Conservation (phyloP, 495 filamentous ascomycete species). For the Saxophila tyrrhenica region DNA sequence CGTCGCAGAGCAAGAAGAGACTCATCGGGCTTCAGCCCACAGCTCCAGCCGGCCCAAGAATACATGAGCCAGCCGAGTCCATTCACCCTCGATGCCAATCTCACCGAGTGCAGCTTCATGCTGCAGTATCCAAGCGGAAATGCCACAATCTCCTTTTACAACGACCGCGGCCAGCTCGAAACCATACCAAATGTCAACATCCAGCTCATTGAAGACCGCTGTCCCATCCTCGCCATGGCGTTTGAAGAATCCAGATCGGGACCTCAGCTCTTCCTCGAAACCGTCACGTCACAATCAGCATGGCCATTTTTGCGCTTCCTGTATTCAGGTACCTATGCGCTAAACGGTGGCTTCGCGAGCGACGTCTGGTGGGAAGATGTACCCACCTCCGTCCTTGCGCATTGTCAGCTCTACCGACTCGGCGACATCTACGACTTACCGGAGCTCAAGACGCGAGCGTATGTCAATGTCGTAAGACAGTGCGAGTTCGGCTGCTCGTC, state of each 20-base stretch:
- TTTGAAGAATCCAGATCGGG: conserved; percentile 25
- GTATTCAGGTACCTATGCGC: conserved; percentile 23
- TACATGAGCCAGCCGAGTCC: no score
- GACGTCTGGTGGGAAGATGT: conserved; percentile 3
- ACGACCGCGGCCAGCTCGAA: conserved; percentile 13
- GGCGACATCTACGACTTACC: conserved; percentile 22
- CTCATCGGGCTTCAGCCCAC: no score
- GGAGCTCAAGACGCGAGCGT: conserved; percentile 19
- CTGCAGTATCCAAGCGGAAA: conserved; percentile 9
- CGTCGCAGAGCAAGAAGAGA: no score
- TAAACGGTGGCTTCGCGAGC: background rate
- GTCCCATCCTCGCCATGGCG: conserved; percentile 21
- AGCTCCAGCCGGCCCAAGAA: no score
- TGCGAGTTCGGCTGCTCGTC: conserved; percentile 22
- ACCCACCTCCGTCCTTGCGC: conserved; percentile 20
- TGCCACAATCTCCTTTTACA: conserved; percentile 18
- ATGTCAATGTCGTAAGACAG: conserved; percentile 22
- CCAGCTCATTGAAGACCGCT: conserved; percentile 13
- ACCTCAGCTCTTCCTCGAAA: conserved; percentile 15
- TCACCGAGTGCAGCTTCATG: background rate
- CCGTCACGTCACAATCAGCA: conserved; percentile 2
- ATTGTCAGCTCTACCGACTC: conserved; percentile 25
- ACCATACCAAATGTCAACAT: conserved; percentile 18
- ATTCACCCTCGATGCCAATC: no score
- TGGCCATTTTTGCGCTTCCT: conserved; percentile 25